Percentiles rank a stretch among this genome's conserved stretches.
Evolutionary conservation across 768 basidiomycete species (phyloP).

Genomic region (Russula sp.): DNA sequence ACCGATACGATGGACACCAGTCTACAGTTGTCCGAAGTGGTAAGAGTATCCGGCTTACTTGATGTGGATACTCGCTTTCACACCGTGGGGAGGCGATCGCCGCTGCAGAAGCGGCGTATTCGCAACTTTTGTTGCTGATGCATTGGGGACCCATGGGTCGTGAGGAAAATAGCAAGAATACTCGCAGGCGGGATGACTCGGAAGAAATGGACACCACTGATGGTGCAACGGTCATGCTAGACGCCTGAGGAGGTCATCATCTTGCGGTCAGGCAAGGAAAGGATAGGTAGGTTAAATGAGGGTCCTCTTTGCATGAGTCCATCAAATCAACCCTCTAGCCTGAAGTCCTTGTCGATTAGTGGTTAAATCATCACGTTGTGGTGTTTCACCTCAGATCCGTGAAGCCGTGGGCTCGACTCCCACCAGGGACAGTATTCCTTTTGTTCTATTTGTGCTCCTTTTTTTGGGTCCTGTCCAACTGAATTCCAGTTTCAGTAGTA

Average conservation of each 20-base stretch:
- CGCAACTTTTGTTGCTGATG: background rate
- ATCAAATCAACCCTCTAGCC: background rate
- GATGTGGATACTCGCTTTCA: background rate
- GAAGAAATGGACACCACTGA: too few species aligned
- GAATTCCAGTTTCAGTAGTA: too few species aligned
- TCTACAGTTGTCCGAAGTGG: too few species aligned
- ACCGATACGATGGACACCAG: too few species aligned
- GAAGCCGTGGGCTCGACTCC: slow-evolving; percentile 21
- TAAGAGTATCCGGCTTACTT: background rate
- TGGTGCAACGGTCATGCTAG: too few species aligned
- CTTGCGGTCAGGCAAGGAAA: too few species aligned
- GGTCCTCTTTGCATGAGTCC: background rate
- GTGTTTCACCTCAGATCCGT: slow-evolving; percentile 3
- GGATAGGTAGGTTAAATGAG: too few species aligned
- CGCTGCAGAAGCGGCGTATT: too few species aligned
- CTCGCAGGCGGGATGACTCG: background rate
- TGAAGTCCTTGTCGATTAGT: slow-evolving; percentile 21
- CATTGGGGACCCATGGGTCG: background rate
- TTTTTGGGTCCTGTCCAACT: too few species aligned
- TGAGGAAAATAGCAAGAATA: background rate
- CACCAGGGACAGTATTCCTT: slow-evolving; percentile 12
- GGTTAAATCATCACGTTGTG: slow-evolving; percentile 23
- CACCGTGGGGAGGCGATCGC: background rate
- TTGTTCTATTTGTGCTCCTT: background rate
- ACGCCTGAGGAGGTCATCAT: too few species aligned